Percentiles rank a stretch among this genome's conserved stretches.
Evolutionary conservation across 306 rosid genomes (phyloP).

Genomic region (Betula pendula): DNA sequence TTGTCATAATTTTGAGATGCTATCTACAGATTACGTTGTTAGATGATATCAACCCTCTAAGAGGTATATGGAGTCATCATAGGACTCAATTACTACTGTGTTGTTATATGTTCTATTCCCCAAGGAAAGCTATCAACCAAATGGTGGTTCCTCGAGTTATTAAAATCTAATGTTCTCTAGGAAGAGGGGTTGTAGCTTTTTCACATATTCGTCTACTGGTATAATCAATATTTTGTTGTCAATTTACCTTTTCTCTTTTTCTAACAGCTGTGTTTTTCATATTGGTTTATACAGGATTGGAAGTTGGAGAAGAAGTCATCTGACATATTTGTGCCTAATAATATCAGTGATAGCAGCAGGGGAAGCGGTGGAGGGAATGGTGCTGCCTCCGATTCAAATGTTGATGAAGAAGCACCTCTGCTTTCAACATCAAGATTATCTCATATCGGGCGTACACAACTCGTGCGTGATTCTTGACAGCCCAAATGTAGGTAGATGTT

Average conservation of each 20-base stretch:
- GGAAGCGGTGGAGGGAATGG: conserved; percentile 45
- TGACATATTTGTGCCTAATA: conserved; percentile 53
- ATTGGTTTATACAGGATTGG: conserved; percentile 71
- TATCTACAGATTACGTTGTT: neutral
- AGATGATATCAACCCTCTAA: neutral
- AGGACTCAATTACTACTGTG: neutral
- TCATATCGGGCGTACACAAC: conserved; percentile 64
- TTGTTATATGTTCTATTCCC: neutral
- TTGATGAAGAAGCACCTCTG: conserved; percentile 75
- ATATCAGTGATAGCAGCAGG: conserved; percentile 21
- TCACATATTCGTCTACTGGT: neutral
- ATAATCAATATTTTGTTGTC: neutral
- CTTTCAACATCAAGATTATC: conserved; percentile 76
- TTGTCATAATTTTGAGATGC: neutral
- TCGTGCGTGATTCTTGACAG: conserved; percentile 40
- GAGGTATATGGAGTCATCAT: neutral
- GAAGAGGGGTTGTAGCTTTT: neutral
- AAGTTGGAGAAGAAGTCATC: conserved; percentile 83
- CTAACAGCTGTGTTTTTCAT: neutral
- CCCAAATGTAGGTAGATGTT: conserved; percentile 14
- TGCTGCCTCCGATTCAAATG: conserved; percentile 38
- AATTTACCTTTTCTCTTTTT: neutral
- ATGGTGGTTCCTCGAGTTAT: neutral
- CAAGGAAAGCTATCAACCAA: neutral
- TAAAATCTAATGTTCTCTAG: no score